These are phyloP conservation scores for Tuber aestivum DNA, from an alignment of 495 filamentous ascomycete genomes.

Conservation along the genomic window DNA sequence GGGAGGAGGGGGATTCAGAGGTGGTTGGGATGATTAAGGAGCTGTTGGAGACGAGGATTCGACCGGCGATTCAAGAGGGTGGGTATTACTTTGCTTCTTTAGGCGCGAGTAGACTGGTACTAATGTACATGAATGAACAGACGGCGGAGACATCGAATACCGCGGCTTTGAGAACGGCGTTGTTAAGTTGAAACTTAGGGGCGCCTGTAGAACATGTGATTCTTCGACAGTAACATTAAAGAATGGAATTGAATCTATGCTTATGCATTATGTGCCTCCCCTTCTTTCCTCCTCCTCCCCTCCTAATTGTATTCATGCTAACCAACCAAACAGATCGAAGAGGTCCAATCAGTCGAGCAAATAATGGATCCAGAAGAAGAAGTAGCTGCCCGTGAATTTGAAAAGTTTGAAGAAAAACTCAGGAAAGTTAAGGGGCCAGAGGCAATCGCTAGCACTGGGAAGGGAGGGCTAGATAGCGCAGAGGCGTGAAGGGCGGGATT, in stretches of 20 bases:
- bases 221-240: constrained; percentile 90
- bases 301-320: background rate
- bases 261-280: constrained; percentile 63
- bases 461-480: background rate
- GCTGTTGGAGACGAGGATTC: constrained; percentile 88
- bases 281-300: background rate
- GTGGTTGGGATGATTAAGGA: constrained; percentile 98
- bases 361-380: constrained; percentile 89
- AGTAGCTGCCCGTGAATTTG: constrained; percentile 82
- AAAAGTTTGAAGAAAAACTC: constrained; percentile 93
- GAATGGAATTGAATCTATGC: constrained; percentile 95
- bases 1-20: constrained; percentile 66
- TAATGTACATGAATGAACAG: constrained; percentile 40
- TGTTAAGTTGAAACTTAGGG: constrained; percentile 79
- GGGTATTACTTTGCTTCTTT: background rate
- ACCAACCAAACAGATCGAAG: constrained; percentile 64
- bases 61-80: constrained; percentile 84
- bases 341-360: constrained; percentile 88
- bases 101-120: background rate
- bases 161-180: constrained; percentile 74
- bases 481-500: background rate
- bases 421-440: constrained; percentile 60
- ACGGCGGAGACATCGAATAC: constrained; percentile 95
- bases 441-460: background rate
- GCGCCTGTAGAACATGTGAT: constrained; percentile 92